Conservation (phyloP, 2,329 filamentous ascomycete genomes). For the Diplodia mutila region DNA sequence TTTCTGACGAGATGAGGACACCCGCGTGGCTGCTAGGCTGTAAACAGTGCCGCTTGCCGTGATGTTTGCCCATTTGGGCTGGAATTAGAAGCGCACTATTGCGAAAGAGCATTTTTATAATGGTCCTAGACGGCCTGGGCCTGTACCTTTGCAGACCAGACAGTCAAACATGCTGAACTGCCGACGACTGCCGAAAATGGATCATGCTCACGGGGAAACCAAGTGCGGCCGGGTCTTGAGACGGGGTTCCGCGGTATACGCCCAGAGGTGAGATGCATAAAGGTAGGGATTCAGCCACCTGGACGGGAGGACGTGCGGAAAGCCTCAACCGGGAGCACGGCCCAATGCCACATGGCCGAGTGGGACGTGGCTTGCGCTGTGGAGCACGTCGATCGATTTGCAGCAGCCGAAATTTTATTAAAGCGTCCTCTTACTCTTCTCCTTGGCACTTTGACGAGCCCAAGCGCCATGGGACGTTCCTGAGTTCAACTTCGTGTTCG, state of each 20-base stretch:
- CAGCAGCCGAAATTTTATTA: background rate
- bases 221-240: too few species aligned
- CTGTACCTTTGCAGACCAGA: background rate
- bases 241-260: background rate
- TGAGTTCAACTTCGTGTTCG: background rate
- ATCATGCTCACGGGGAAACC: background rate
- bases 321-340: slow-evolving; percentile 4
- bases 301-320: background rate
- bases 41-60: background rate
- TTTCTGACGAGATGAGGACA: background rate
- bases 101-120: background rate
- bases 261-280: background rate
- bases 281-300: background rate
- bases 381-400: slow-evolving; percentile 3
- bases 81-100: background rate
- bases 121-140: background rate
- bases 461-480: background rate
- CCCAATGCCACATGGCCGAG: background rate
- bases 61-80: background rate
- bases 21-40: background rate
- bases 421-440: background rate
- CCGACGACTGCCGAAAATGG: slow-evolving; percentile 6
- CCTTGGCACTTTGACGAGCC: background rate
- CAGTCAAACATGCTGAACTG: background rate
- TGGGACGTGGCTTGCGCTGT: background rate